phyloP scores from a whole-genome alignment of 1,284 basidiomycete genomes.

The Sporisorium exsertum region DNA sequence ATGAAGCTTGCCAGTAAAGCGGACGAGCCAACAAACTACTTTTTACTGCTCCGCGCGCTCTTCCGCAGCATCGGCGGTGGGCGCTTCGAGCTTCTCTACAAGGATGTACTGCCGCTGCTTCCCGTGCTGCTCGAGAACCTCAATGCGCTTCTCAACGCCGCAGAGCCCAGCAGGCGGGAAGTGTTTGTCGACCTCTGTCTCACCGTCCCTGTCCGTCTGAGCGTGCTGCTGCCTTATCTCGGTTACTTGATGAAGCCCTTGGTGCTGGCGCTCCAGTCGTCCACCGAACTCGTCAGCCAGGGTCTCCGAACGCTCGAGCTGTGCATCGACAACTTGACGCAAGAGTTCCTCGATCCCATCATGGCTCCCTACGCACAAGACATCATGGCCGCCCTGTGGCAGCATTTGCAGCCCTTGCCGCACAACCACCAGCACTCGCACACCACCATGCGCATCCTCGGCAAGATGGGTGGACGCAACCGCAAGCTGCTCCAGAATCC shows the following conservation, averaged over 20 bases:
- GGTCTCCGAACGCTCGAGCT: conserved; percentile 95
- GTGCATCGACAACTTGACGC: conserved; percentile 99
- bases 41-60: conserved; percentile 89
- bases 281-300: conserved; percentile 90
- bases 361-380: conserved; percentile 82
- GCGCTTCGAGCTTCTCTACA: conserved; percentile 93
- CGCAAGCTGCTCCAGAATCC: conserved; percentile 82
- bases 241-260: conserved; percentile 97
- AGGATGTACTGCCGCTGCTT: conserved; percentile 93
- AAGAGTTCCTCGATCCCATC: conserved; percentile 97
- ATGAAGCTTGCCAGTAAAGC: conserved; percentile 94
- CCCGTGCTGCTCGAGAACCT: conserved; percentile 97
- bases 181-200: conserved; percentile 93
- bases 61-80: conserved; percentile 99
- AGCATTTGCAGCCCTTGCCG: conserved; percentile 83
- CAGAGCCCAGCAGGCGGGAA: conserved; percentile 63
- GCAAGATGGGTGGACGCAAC: conserved; percentile 96
- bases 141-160: conserved; percentile 73
- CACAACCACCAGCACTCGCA: conserved; percentile 92
- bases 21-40: conserved; percentile 90
- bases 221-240: conserved; percentile 94
- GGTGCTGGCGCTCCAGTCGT: conserved; percentile 84
- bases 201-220: conserved; percentile 94
- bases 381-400: conserved; percentile 83
- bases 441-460: conserved; percentile 94